Base-by-base conservation (phyloP, 2,329 filamentous ascomycete species). In the Fusarium incarnatum region DNA sequence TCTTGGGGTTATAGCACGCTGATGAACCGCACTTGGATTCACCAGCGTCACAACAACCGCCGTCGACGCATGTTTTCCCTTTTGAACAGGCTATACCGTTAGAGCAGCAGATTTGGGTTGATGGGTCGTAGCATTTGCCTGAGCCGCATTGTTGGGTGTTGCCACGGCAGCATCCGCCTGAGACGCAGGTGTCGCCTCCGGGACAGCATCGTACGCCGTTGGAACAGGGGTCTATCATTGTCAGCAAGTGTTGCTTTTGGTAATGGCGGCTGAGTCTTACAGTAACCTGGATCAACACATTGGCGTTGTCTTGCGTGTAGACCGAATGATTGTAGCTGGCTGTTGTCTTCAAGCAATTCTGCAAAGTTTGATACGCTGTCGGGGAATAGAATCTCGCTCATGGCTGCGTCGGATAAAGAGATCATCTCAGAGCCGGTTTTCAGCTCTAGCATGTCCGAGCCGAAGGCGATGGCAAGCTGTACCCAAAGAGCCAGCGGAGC, bases 171-270 rank as follows among this genome's bases (percentile, higher is more conserved):
- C 61, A 64, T 0, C 61, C 61, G 5, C 3, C 23, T 1, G 59
- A 11, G 2, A 64, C 45, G 6, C 61, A 64, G 6, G 59, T 64
- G 6, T 54, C 62, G 8, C 61, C 59, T 15, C 9, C 6, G 0
- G 61, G 61, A 18, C 61, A 64, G 6, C 61, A 64, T 10, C 50
- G 20, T 2, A 49, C 9, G 4, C 61, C 61, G 5, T 32, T 64
- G 3, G 50, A 45, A 8, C 61, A 64, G 1, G 60, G 59, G 9
- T 64, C 61, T 64, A 15, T 6, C 1, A 4, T 0, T 6, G 10
- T 64, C 6, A n/a, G n/a, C n/a, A n/a, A n/a, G n/a, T n/a, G n/a
- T n/a, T n/a, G n/a, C n/a, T n/a, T n/a, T n/a, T n/a, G n/a, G n/a
- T n/a, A n/a, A n/a, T n/a, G n/a, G n/a, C n/a, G n/a, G n/a, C n/a